phyloP scores from a whole-genome alignment of 331 rosid genomes.

The Telfairia occidentalis region DNA sequence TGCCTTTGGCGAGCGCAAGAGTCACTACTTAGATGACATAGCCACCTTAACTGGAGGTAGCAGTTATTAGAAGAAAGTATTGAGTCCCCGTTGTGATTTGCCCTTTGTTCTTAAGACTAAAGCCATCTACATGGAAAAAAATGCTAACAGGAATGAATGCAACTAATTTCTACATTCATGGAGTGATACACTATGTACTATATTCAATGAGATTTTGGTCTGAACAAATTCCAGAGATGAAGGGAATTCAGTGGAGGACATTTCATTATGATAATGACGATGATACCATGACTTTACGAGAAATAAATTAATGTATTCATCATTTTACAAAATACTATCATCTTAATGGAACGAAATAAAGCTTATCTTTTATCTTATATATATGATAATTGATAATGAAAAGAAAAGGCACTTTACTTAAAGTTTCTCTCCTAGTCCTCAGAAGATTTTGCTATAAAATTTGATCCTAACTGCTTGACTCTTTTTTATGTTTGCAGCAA shows the following conservation, averaged over 20 bases:
- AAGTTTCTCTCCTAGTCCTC: not conserved
- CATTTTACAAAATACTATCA: not conserved
- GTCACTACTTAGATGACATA: constrained; percentile 72
- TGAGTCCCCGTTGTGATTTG: not conserved
- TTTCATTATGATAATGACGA: not conserved
- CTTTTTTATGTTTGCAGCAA: constrained; percentile 37
- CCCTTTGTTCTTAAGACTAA: not conserved
- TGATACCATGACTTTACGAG: not conserved
- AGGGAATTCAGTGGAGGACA: not conserved
- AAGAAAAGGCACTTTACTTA: not conserved
- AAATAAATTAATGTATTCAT: not conserved
- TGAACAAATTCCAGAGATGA: not conserved
- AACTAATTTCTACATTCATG: not conserved
- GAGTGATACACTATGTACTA: not conserved
- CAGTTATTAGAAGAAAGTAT: constrained; percentile 4
- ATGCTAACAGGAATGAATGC: not conserved
- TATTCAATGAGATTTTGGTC: not conserved
- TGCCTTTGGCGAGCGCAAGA: constrained; percentile 83
- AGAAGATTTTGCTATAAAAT: not conserved
- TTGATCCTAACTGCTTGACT: constrained; percentile 11
- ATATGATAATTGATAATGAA: not conserved
- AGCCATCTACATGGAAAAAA: not conserved
- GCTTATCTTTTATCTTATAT: not conserved
- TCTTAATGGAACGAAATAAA: not conserved
- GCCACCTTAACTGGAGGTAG: constrained; percentile 97